Evolutionary conservation across 805 yeast species (phyloP), one percentile per base, ranked within the genome.

Genomic region (Lipomyces chichibuensis): DNA sequence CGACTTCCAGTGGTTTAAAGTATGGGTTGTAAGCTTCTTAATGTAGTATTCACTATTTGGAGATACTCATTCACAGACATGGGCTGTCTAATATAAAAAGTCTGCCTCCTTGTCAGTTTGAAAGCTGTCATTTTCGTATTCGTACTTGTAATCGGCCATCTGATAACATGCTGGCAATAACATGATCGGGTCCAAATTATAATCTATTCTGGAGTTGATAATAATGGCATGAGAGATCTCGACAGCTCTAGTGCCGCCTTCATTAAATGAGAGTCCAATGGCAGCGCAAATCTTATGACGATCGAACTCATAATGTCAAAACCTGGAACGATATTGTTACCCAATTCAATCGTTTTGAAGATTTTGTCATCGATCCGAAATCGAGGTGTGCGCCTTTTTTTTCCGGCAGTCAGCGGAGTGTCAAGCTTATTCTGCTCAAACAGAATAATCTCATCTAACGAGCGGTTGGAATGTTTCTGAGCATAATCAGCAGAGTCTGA

Each of bases 211-310:
- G 25, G 68, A 27, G 20, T 35, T 52, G 20, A 65, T 55, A n/a
- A 37, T 33, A 4, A 58, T 37, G 25, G 52, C 52, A 14, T 39
- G 55, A 29, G 43, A 37, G 4, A 59, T 59, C n/a, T 37, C 55
- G 20, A 65, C 25, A 9, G 27, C n/a, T 46, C 51, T 62, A 6
- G 51, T 61, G 55, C 59, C 37, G 51, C 63, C 37, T 7, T 63
- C 64, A 59, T 66, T 66, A 14, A 66, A 43, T 23, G 61, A 55
- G 3, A 66, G n/a, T 14, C 62, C 64, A 5, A 63, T 20, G 29
- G 53, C 53, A 32, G 35, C 62, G 3, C 35, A 25, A 2, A 66
- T 20, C 9, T 9, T 25, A 46, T 66, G 65, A 20, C n/a, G 33
- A 23, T 20, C n/a, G 37, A 60, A 66, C 62, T 56, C 29, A 46